phyloP scores from a whole-genome alignment of 306 rosid genomes.

The Alnus glutinosa region DNA sequence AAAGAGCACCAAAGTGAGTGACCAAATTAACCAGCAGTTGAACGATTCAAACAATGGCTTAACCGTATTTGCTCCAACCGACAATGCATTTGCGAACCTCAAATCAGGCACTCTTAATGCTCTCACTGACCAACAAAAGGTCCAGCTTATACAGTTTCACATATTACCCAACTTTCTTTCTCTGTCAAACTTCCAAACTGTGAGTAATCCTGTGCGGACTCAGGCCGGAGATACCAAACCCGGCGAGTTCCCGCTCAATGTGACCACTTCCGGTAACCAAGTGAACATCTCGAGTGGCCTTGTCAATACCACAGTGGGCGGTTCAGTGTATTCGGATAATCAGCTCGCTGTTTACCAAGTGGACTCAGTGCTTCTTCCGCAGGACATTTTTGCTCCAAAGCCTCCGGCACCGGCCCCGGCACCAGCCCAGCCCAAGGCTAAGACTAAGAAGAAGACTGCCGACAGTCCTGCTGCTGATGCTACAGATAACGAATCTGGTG shows the following conservation, averaged over 20 bases:
- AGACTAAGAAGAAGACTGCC: constrained; percentile 44
- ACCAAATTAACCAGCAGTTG: constrained; percentile 63
- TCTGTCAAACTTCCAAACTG: constrained; percentile 54
- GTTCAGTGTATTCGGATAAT: constrained; percentile 57
- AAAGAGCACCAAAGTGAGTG: constrained; percentile 53
- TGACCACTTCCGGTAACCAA: constrained; percentile 60
- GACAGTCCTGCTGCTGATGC: constrained; percentile 21
- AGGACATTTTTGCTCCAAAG: constrained; percentile 52
- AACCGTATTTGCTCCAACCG: constrained; percentile 61
- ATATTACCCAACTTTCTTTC: constrained; percentile 52
- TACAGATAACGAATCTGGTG: constrained; percentile 27
- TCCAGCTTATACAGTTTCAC: constrained; percentile 67
- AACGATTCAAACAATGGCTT: constrained; percentile 50
- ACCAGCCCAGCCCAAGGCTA: constrained; percentile 38
- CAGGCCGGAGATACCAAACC: constrained; percentile 60
- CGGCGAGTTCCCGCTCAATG: constrained; percentile 55
- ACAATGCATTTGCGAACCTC: constrained; percentile 59
- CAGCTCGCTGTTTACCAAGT: constrained; percentile 70
- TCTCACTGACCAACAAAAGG: constrained; percentile 58
- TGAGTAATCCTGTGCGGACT: constrained; percentile 69
- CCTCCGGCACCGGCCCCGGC: constrained; percentile 60
- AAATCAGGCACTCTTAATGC: constrained; percentile 67
- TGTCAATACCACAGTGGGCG: constrained; percentile 59
- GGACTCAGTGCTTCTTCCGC: constrained; percentile 63
- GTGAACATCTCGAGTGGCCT: constrained; percentile 65